These are phyloP conservation scores for Phylloporus sp. DNA, from an alignment of 768 basidiomycete species.

Conservation along the genomic window DNA sequence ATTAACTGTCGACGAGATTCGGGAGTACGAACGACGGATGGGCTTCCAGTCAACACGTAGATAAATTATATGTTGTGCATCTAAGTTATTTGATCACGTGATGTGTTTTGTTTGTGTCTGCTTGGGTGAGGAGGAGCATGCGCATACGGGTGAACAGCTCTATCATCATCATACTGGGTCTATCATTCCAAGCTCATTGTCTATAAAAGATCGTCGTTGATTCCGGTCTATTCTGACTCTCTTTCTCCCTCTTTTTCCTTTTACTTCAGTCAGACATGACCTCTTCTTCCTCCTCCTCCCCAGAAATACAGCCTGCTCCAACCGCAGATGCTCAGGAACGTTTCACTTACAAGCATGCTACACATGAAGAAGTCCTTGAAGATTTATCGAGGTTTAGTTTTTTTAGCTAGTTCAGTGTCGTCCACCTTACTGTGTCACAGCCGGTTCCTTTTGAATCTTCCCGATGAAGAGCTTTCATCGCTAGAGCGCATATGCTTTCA, in stretches of 20 bases:
- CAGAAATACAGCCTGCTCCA: constrained; percentile 58
- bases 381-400: constrained; percentile 75
- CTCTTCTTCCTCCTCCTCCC: constrained; percentile 75
- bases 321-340: constrained; percentile 37
- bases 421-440: constrained; percentile 38
- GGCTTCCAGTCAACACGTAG: constrained; percentile 52
- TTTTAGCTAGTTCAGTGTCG: constrained; percentile 5
- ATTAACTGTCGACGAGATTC: constrained; percentile 78
- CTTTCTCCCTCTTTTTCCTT: constrained; percentile 30
- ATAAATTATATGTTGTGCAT: constrained; percentile 12
- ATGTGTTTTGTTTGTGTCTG: constrained; percentile 19
- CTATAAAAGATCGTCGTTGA: constrained; percentile 32
- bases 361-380: constrained; percentile 83
- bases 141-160: constrained; percentile 20
- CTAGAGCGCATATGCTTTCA: constrained; percentile 97
- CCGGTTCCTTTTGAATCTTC: constrained; percentile 95
- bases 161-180: constrained; percentile 16
- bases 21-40: constrained; percentile 88
- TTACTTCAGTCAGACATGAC: constrained; percentile 47
- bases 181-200: constrained; percentile 28
- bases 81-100: constrained; percentile 12
- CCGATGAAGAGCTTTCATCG: constrained; percentile 85
- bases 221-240: constrained; percentile 25
- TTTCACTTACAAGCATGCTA: constrained; percentile 64
- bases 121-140: constrained; percentile 16